A percentile compares a stretch with the other conserved stretches of the same genome.
Evolutionary conservation across 2,329 filamentous ascomycete genomes (phyloP).

Genomic region (Tolypocladium endophyticum): DNA sequence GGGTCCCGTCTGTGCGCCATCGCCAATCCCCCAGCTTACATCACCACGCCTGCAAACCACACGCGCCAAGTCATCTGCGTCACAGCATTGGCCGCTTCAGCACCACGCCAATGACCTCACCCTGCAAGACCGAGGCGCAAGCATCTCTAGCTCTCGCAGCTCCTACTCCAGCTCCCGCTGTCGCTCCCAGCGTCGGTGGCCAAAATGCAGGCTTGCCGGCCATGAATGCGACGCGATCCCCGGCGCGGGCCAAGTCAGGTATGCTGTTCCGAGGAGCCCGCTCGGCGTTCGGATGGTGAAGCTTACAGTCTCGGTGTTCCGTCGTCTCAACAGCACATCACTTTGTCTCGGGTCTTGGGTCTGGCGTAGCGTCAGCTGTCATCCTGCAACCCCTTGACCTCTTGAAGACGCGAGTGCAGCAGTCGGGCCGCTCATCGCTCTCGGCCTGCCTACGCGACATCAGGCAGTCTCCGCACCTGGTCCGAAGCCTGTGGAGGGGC

Average conservation of each 20-base stretch:
- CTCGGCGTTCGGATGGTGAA: neutral
- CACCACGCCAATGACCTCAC: neutral
- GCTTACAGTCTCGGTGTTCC: neutral
- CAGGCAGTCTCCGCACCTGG: slow-evolving; percentile 46
- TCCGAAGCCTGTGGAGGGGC: slow-evolving; percentile 80
- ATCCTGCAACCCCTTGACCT: slow-evolving; percentile 92
- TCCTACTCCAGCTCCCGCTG: neutral
- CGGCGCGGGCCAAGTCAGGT: slow-evolving; percentile 7
- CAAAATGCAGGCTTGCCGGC: neutral
- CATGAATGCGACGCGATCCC: slow-evolving; percentile 8
- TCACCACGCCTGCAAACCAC: neutral
- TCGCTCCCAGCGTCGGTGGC: neutral
- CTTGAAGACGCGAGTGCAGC: slow-evolving; percentile 91
- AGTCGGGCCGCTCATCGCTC: slow-evolving; percentile 64
- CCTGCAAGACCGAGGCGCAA: neutral
- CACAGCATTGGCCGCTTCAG: neutral
- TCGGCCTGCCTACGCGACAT: slow-evolving; percentile 17
- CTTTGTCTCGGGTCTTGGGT: slow-evolving; percentile 79
- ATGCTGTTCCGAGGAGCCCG: neutral
- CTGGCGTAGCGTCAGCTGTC: slow-evolving; percentile 77
- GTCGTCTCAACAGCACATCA: slow-evolving; percentile 53
- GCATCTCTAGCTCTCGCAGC: neutral
- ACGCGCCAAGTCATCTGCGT: neutral
- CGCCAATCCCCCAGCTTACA: neutral
- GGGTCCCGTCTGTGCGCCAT: neutral